Evolutionary conservation across 306 rosid genomes (phyloP), one percentile per base, ranked within the genome.

Genomic region (Urtica urens): DNA sequence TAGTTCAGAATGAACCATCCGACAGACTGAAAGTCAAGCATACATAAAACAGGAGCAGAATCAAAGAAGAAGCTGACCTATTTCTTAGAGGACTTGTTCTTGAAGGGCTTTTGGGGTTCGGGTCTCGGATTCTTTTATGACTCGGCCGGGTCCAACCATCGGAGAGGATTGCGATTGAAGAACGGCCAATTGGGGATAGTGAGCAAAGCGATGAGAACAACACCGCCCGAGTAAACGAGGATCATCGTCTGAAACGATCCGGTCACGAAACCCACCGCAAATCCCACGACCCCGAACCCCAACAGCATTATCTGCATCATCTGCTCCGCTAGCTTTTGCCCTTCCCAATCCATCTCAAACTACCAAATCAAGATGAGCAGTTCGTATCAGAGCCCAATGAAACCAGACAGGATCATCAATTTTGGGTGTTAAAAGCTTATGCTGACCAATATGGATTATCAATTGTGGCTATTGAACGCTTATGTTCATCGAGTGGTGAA

Each of bases 321-420:
- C 65, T 80, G 88, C 83, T 87, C 94, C 13, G 93, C 87, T 6
- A 73, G 57, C 81, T 78, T 83, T 43, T 87, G 96, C 57, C 96
- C 96, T 67, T 78, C 86, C 96, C 95, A 83, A 72, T 88, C 96
- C 96, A 88, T 88, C 95, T 80, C n/a, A n/a, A n/a, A n/a, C n/a
- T n/a, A n/a, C n/a, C n/a, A n/a, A n/a, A n/a, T n/a, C n/a, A n/a
- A n/a, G n/a, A n/a, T n/a, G n/a, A n/a, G n/a, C n/a, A n/a, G n/a
- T n/a, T n/a, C n/a, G n/a, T n/a, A n/a, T n/a, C n/a, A n/a, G n/a
- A n/a, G n/a, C n/a, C n/a, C n/a, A n/a, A n/a, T n/a, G n/a, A n/a
- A n/a, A n/a, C n/a, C n/a, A n/a, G n/a, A n/a, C n/a, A n/a, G n/a
- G n/a, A n/a, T n/a, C n/a, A n/a, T n/a, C n/a, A n/a, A n/a, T n/a